Percentiles rank a stretch among this genome's conserved stretches.
phyloP scores from a whole-genome alignment of 2,329 filamentous ascomycete genomes.

The Curvularia spicifera region DNA sequence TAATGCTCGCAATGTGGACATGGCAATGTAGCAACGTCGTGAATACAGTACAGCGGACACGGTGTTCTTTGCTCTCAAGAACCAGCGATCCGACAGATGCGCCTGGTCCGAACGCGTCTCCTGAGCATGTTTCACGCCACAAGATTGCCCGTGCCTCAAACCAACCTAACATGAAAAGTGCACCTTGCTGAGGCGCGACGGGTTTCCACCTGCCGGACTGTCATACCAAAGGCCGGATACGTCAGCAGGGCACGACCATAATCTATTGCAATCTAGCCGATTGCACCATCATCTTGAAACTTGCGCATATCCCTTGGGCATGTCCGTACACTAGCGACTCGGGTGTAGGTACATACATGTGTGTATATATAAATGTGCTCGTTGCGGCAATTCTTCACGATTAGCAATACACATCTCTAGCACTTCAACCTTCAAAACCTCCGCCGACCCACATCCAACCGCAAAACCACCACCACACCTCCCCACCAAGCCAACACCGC shows the following conservation, averaged over 20 bases:
- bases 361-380: slow-evolving; percentile 22
- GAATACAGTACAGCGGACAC: slow-evolving; percentile 7
- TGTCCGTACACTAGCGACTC: slow-evolving; percentile 12
- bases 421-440: slow-evolving; percentile 5
- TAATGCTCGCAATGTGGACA: background rate
- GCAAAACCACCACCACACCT: slow-evolving; percentile 3
- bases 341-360: slow-evolving; percentile 21
- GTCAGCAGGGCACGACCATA: slow-evolving; percentile 37
- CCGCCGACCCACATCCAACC: slow-evolving; percentile 13
- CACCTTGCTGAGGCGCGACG: slow-evolving; percentile 32
- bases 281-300: slow-evolving; percentile 45
- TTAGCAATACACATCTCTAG: slow-evolving; percentile 6
- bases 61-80: slow-evolving; percentile 6
- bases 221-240: slow-evolving; percentile 29
- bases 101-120: slow-evolving; percentile 2
- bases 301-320: slow-evolving; percentile 34
- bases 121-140: slow-evolving; percentile 48
- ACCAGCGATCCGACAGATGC: background rate
- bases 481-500: slow-evolving; percentile 4
- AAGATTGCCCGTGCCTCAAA: slow-evolving; percentile 18
- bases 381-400: slow-evolving; percentile 6
- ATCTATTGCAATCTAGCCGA: slow-evolving; percentile 43
- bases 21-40: background rate
- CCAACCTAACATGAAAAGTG: slow-evolving; percentile 15
- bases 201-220: slow-evolving; percentile 37